A percentile compares a stretch with the other conserved stretches of the same genome.
phyloP scores from a whole-genome alignment of 768 basidiomycete genomes.

The Harrya chromipes region DNA sequence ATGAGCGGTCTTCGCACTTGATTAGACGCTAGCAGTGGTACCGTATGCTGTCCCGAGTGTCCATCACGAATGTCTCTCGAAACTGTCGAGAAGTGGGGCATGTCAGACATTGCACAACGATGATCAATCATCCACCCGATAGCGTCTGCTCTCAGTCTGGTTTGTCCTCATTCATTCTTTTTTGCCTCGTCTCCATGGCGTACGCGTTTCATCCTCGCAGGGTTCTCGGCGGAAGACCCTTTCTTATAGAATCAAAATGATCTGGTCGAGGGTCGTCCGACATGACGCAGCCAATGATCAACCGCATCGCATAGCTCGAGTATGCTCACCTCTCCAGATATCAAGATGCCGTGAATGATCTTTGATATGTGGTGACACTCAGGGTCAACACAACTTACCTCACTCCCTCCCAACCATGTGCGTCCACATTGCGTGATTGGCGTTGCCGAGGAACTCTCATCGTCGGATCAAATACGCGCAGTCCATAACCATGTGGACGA shows the following conservation, averaged over 20 bases:
- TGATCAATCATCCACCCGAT: not conserved
- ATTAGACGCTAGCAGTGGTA: no score
- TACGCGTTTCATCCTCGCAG: not conserved
- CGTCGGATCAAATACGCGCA: no score
- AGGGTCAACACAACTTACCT: slow-evolving; percentile 13
- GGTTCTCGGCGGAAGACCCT: slow-evolving; percentile 1
- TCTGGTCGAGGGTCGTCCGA: no score
- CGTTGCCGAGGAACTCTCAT: no score
- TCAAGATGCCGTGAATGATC: not conserved
- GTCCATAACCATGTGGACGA: not conserved
- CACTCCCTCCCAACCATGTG: not conserved
- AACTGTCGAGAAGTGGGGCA: no score
- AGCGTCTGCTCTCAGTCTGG: not conserved
- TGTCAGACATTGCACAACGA: no score
- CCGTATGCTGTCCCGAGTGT: no score
- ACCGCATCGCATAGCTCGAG: no score
- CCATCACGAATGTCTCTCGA: no score
- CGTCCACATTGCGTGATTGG: not conserved
- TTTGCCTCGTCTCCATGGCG: not conserved
- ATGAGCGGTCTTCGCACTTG: no score
- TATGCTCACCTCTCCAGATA: not conserved
- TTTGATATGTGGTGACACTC: not conserved
- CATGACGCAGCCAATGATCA: no score
- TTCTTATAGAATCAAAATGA: no score
- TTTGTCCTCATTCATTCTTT: not conserved